Percentiles rank a stretch among this genome's conserved stretches.
These are phyloP conservation scores for Ceratopteris richardii DNA, from an alignment of 75 land plant species.

Conservation along the genomic window DNA sequence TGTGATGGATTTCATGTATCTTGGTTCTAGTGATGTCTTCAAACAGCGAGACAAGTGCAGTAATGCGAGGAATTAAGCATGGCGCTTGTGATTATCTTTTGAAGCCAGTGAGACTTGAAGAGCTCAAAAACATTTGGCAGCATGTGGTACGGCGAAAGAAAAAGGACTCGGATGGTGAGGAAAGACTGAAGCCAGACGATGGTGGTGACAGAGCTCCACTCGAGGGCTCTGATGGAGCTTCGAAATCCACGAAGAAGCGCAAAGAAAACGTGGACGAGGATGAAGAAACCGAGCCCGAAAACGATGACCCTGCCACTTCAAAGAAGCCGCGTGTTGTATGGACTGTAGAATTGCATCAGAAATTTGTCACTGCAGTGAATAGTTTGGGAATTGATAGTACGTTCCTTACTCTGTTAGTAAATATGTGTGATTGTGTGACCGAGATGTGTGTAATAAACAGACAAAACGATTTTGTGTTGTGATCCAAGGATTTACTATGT, in stretches of 20 bases:
- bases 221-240: slow-evolving; percentile 45
- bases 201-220: slow-evolving; percentile 27
- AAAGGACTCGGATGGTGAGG: slow-evolving; percentile 37
- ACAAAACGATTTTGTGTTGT: background rate
- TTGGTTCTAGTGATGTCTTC: slow-evolving; percentile 74
- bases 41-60: slow-evolving; percentile 65
- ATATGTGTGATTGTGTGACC: background rate
- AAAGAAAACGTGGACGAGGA: slow-evolving; percentile 53
- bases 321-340: slow-evolving; percentile 92
- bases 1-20: background rate
- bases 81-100: slow-evolving; percentile 91
- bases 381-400: slow-evolving; percentile 89
- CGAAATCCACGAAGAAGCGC: slow-evolving; percentile 48
- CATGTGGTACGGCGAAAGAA: slow-evolving; percentile 70
- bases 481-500: background rate
- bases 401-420: slow-evolving; percentile 3
- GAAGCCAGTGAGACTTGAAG: slow-evolving; percentile 83
- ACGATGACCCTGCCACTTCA: slow-evolving; percentile 55
- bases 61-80: slow-evolving; percentile 84
- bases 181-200: slow-evolving; percentile 38
- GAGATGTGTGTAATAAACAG: background rate
- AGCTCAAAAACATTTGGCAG: slow-evolving; percentile 78
- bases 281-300: slow-evolving; percentile 63
- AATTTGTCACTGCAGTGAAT: slow-evolving; percentile 83
- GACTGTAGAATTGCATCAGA: slow-evolving; percentile 93